These are phyloP conservation scores for Beta lomatogona DNA, from an alignment of 179 eudicot species.

Conservation along the genomic window DNA sequence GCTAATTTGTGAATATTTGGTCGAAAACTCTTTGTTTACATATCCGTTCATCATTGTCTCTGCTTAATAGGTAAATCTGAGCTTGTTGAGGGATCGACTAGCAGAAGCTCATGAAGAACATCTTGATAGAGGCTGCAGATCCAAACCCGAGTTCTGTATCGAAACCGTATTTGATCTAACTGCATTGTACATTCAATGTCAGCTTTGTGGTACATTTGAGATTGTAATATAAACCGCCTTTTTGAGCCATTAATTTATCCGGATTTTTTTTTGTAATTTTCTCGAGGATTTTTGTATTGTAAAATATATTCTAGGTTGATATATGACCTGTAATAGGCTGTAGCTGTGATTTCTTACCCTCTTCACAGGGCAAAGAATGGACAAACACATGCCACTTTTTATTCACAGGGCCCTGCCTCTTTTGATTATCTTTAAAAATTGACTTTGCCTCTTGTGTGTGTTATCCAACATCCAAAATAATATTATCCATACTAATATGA, in stretches of 20 bases:
- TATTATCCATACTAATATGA: background rate
- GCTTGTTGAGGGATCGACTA: conserved; percentile 52
- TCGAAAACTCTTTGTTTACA: background rate
- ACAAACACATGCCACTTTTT: conserved; percentile 1
- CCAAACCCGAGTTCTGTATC: conserved; percentile 66
- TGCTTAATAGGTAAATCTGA: conserved; percentile 56
- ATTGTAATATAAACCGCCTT: conserved; percentile 51
- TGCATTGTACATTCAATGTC: conserved; percentile 78
- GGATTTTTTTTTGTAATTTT: background rate
- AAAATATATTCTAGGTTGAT: background rate
- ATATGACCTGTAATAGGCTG: background rate
- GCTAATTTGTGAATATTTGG: background rate
- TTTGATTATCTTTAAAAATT: background rate
- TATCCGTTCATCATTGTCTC: background rate
- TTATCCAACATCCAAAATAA: background rate
- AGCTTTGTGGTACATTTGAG: conserved; percentile 72
- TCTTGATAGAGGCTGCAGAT: conserved; percentile 78
- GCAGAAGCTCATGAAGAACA: conserved; percentile 87
- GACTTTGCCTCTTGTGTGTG: conserved; percentile 13
- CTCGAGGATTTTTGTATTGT: background rate
- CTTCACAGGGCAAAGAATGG: background rate
- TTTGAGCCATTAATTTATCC: background rate
- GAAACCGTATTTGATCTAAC: conserved; percentile 63
- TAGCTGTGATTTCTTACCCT: background rate
- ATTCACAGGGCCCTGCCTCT: too few relatives aligned